Base-by-base conservation (phyloP, 305 asterid genomes). In the Nicotiana rustica region DNA sequence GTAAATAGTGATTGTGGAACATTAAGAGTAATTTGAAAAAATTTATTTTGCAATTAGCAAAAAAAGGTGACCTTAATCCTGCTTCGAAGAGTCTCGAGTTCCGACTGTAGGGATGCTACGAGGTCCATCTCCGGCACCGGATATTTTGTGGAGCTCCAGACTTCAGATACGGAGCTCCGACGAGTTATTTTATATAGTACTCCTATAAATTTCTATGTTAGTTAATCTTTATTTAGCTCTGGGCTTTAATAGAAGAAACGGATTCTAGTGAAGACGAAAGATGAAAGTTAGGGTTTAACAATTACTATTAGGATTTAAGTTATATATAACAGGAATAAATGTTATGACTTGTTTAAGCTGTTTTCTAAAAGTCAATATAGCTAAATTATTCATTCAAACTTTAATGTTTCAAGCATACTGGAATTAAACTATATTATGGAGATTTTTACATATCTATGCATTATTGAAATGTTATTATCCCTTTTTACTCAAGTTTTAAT, bases 51-150 rank as follows among this genome's bases (percentile, higher is more conserved):
- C 25, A 61, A 67, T 75, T 17, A 31, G 59, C 2, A n/a, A 21
- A 56, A 62, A 47, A 60, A 60, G 17, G 57, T 73, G 49, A 41
- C 98, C 66, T 87, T 85, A 62, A 92, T 79, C 84, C 91, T 89
- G 82, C 66, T 84, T 56, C 84, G 93, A 77, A 95, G 98, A 86
- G 81, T 78, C 70, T 86, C 88, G 41, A 92, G 75, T 84, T 88
- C 89, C 3, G 80, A 49, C 52, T 78, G 91, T 73, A 91, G 86
- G 59, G 90, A 76, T 10, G 77, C 56, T 81, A 87, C 76, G 86
- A 79, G 78, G 67, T 89, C 88, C 61, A 31, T 67, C 52, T 69
- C 85, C 41, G 52, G 4, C 76, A 31, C 57, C 41, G 59, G 59
- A 12, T 4, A 5, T 18, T 17, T 35, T 1, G 13, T 49, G 79